Evolutionary conservation across 305 asterid genomes (phyloP).

Genomic region (Ilex paraguariensis): DNA sequence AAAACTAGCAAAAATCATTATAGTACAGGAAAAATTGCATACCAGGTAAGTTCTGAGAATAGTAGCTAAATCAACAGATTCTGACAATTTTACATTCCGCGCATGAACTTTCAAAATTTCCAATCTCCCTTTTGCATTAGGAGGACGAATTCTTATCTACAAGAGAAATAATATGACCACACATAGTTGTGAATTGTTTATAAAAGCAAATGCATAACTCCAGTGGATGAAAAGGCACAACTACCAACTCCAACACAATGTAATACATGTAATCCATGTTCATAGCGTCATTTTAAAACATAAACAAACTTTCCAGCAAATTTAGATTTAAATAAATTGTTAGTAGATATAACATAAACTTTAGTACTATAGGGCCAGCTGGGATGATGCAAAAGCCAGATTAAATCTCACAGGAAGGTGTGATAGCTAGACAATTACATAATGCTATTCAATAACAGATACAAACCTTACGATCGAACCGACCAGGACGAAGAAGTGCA

Average conservation of each 20-base stretch:
- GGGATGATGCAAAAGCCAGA: no score
- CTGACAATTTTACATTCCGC: conserved; percentile 79
- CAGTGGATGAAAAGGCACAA: not conserved
- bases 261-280: no score
- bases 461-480: conserved; percentile 94
- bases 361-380: no score
- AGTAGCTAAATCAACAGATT: conserved; percentile 74
- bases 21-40: not conserved
- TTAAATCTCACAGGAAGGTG: no score
- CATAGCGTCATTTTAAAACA: no score
- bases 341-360: no score
- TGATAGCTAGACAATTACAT: no score
- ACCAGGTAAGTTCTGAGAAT: conserved; percentile 94
- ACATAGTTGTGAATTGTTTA: conserved; percentile 2
- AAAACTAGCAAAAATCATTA: no score
- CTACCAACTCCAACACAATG: not conserved
- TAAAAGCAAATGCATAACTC: not conserved
- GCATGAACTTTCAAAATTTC: conserved; percentile 92
- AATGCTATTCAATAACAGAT: not conserved
- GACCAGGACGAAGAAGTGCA: conserved; percentile 99
- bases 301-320: no score
- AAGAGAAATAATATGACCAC: conserved; percentile 10
- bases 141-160: conserved; percentile 89
- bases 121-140: conserved; percentile 93
- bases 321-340: no score